Evolutionary conservation across 805 yeast genomes (phyloP).

Genomic region (Schwanniomyces pseudopolymorphus): DNA sequence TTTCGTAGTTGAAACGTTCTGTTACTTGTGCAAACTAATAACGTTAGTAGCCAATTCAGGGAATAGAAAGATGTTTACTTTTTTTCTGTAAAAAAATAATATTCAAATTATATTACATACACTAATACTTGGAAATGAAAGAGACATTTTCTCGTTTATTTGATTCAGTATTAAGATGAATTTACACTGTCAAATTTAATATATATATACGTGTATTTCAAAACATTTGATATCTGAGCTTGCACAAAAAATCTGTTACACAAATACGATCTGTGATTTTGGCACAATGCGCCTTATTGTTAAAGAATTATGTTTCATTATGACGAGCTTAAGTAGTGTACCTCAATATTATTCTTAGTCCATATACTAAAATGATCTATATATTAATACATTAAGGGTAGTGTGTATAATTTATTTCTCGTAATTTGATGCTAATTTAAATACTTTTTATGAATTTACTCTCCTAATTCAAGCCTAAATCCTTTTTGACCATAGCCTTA

Average conservation of each 20-base stretch:
- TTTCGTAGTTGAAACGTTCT: slow-evolving; percentile 48
- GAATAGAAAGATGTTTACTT: background rate
- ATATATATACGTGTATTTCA: background rate
- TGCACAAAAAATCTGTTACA: background rate
- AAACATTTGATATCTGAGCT: background rate
- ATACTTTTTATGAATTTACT: background rate
- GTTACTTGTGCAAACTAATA: slow-evolving; percentile 39
- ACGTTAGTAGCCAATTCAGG: slow-evolving; percentile 9
- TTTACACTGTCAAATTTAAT: background rate
- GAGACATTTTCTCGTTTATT: background rate
- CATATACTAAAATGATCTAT: too few species aligned
- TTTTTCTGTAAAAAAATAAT: background rate
- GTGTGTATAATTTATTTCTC: too few species aligned
- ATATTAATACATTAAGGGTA: too few species aligned
- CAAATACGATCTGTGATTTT: background rate
- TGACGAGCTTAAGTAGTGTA: too few species aligned
- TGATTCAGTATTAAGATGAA: background rate
- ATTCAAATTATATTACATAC: background rate
- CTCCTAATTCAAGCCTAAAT: slow-evolving; percentile 46
- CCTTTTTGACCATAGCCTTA: slow-evolving; percentile 78
- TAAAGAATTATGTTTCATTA: background rate
- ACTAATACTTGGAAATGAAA: background rate
- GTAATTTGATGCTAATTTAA: background rate
- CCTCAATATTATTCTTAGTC: too few species aligned
- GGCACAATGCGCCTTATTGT: background rate